Conservation (phyloP, 192 early-diverging fungal species). For the Coemansia sp. region DNA sequence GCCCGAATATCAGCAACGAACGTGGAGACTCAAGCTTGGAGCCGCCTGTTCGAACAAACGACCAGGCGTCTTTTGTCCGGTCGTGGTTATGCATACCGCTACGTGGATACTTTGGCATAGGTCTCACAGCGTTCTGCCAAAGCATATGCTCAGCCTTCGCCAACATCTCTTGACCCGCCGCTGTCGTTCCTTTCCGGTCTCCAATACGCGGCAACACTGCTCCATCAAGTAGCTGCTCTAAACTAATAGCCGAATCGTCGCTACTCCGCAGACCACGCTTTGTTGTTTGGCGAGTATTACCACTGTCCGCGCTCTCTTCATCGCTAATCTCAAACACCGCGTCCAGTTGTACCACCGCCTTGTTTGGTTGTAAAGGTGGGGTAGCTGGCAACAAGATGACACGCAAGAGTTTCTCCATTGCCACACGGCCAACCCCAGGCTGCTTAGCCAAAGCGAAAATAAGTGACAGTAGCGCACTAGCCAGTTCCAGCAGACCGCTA, state of each 20-base stretch:
- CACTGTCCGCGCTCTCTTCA: background rate
- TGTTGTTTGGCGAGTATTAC: background rate
- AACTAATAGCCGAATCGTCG: background rate
- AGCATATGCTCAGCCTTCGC: conserved; percentile 31
- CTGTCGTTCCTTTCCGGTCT: background rate
- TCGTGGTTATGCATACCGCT: conserved; percentile 29
- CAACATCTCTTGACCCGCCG: background rate
- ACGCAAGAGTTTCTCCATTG: conserved; percentile 30
- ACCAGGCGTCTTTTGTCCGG: conserved; percentile 39
- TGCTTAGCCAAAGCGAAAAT: background rate
- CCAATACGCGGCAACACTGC: background rate
- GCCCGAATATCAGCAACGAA: conserved; percentile 23
- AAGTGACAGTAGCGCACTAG: conserved; percentile 27
- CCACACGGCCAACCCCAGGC: conserved; percentile 21
- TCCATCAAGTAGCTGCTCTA: background rate
- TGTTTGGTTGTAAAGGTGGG: background rate
- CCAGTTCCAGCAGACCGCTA: conserved; percentile 15
- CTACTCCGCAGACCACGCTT: background rate
- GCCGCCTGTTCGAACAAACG: conserved; percentile 19
- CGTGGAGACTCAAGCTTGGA: background rate
- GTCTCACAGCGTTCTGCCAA: conserved; percentile 53
- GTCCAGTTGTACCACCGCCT: background rate
- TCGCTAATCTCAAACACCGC: conserved; percentile 14
- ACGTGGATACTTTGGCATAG: conserved; percentile 48
- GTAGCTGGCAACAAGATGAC: conserved; percentile 8